A percentile compares a stretch with the other conserved stretches of the same genome.
Evolutionary conservation across 192 early-diverging fungal species (phyloP).

Genomic region (Gonapodya sp.): DNA sequence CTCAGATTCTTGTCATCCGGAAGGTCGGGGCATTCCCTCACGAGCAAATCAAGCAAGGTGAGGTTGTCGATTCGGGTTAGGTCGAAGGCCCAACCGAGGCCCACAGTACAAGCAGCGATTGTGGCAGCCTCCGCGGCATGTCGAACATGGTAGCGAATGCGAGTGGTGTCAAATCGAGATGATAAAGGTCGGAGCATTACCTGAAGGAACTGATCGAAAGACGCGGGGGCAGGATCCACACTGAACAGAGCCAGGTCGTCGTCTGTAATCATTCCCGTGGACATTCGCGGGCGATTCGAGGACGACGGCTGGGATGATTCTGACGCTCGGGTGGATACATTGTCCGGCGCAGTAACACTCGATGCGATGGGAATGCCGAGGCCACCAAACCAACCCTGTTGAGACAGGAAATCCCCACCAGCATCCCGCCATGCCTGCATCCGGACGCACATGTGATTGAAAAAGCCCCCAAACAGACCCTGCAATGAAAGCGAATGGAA

Average conservation of each 20-base stretch:
- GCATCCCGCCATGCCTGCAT: slow-evolving; percentile 8
- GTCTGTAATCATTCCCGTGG: neutral
- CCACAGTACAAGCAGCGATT: neutral
- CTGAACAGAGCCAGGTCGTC: neutral
- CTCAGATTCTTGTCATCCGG: neutral
- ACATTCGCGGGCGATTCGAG: neutral
- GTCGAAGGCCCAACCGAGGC: neutral
- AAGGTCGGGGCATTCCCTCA: neutral
- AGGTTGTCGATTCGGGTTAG: neutral
- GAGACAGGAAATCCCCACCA: neutral
- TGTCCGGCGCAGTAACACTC: neutral
- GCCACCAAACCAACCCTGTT: slow-evolving; percentile 1
- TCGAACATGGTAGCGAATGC: neutral
- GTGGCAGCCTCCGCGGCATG: neutral
- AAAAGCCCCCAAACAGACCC: slow-evolving; percentile 4
- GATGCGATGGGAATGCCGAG: neutral
- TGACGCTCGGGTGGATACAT: neutral
- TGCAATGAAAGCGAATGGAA: neutral
- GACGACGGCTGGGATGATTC: neutral
- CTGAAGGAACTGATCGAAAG: neutral
- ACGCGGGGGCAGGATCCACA: neutral
- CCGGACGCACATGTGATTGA: neutral
- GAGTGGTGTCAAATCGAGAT: neutral
- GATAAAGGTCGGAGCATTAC: neutral
- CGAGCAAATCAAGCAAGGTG: neutral